A percentile compares a stretch with the other conserved stretches of the same genome.
These are phyloP conservation scores for Leucosporidium yakuticum DNA, from an alignment of 768 basidiomycete genomes.

Conservation along the genomic window DNA sequence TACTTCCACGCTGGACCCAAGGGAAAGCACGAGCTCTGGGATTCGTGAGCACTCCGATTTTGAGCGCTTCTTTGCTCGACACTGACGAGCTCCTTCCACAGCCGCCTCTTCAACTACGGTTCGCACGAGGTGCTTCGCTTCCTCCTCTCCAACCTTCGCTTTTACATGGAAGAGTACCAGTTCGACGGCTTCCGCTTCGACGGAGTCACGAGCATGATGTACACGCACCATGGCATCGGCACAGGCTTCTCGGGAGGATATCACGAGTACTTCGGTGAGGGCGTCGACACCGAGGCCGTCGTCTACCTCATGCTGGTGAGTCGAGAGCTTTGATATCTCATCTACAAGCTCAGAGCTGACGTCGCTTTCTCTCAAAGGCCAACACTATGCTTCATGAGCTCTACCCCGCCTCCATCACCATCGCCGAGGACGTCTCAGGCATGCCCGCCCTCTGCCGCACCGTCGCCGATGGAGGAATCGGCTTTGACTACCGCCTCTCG, in stretches of 20 bases:
- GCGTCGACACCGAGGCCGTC: constrained; percentile 79
- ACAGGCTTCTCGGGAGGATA: constrained; percentile 97
- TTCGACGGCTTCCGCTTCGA: constrained; percentile 99
- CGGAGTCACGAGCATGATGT: constrained; percentile 99
- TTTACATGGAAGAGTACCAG: constrained; percentile 87
- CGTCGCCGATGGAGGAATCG: constrained; percentile 74
- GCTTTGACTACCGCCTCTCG: constrained; percentile 94
- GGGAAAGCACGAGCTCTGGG: constrained; percentile 94
- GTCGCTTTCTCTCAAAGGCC: constrained; percentile 54
- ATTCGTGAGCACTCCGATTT: constrained; percentile 49
- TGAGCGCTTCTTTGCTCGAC: not conserved
- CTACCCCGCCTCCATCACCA: constrained; percentile 67
- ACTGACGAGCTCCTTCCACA: constrained; percentile 13
- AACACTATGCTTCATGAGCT: constrained; percentile 81
- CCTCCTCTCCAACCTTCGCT: constrained; percentile 87
- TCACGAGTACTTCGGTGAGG: constrained; percentile 90
- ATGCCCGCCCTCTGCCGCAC: constrained; percentile 91
- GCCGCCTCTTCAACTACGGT: constrained; percentile 93
- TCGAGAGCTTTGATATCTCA: constrained; percentile 18
- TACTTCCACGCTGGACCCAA: constrained; percentile 93
- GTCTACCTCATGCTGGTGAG: constrained; percentile 94
- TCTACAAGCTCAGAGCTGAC: not conserved
- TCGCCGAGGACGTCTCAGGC: constrained; percentile 97
- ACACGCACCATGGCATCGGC: constrained; percentile 93
- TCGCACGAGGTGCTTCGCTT: constrained; percentile 91